phyloP scores from a whole-genome alignment of 257 asterid species.

The Oldenlandia corymbosa region DNA sequence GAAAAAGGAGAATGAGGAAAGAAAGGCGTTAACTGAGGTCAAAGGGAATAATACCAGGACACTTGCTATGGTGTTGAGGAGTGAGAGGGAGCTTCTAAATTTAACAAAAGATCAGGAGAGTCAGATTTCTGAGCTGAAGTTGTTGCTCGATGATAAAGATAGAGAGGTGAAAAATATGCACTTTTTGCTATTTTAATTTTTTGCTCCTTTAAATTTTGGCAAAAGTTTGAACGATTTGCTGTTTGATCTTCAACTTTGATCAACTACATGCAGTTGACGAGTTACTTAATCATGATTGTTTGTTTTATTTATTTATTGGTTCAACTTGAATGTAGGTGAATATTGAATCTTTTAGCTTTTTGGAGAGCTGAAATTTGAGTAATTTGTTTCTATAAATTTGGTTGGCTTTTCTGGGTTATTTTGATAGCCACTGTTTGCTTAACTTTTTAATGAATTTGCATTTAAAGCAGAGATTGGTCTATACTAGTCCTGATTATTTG shows the following conservation, averaged over 20 bases:
- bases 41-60: constrained; percentile 79
- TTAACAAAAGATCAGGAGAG: constrained; percentile 61
- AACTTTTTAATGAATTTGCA: neutral
- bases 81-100: constrained; percentile 86
- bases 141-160: constrained; percentile 58
- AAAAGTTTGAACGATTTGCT: neutral
- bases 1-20: constrained; percentile 48
- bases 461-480: too few relatives aligned
- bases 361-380: too few relatives aligned
- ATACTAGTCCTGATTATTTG: neutral
- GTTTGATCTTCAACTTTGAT: neutral
- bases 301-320: too few relatives aligned
- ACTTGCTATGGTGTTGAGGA: constrained; percentile 83
- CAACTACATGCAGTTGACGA: too few relatives aligned
- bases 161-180: constrained; percentile 58
- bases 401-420: too few relatives aligned
- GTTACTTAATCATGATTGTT: too few relatives aligned
- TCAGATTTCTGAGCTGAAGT: constrained; percentile 56
- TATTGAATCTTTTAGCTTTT: too few relatives aligned
- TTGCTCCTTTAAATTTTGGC: too few relatives aligned
- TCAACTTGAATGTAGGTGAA: too few relatives aligned
- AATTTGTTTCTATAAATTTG: too few relatives aligned
- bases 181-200: neutral
- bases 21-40: constrained; percentile 78
- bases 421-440: neutral